Evolutionary conservation across 768 basidiomycete species (phyloP), one percentile per base, ranked within the genome.

Genomic region (Tubosaeta sp.): DNA sequence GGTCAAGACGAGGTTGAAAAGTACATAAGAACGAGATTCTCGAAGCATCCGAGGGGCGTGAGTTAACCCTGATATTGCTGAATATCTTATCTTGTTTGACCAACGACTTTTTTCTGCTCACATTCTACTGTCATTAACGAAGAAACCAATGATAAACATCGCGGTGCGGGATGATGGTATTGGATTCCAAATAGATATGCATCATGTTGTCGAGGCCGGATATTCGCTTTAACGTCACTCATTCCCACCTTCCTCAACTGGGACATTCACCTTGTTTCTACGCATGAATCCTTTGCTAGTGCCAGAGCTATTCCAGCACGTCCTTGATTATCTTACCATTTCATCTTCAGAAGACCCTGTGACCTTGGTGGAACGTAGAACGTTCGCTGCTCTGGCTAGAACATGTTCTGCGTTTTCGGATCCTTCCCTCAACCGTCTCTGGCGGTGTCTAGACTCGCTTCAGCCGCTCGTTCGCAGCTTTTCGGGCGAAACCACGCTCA

Each of bases 361-460:
- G 8, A 42, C 14, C 41, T n/a, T 10, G 25, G 25, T 12, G 14
- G 41, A 27, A 27, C 41, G 41, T n/a, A 42, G 25, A 16, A 25
- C 41, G 9, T 30, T 34, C 7, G 42, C 14, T 22, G 18, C 46
- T 6, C 21, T 52, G 4, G 53, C 53, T 24, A 24, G 14, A 4
- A 47, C 54, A 3, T 55, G 53, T 24, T 31, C 41, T 19, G 36
- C 41, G 9, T 44, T 55, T 35, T 44, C 36, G n/a, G 30, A 44
- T n/a, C 36, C 41, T 11, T 43, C 35, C 36, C 53, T 55, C 7
- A 31, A 55, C 29, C 53, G 31, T 40, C 36, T 48, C 6, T 48
- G 46, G 54, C 21, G 52, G 14, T n/a, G 13, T 9, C 11, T 55
- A 22, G 34, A 38, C 31, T 55, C 46, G 0, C 46, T 54, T 41